Evolutionary conservation across 768 basidiomycete species (phyloP).

Genomic region (Fistulinella prunicolor): DNA sequence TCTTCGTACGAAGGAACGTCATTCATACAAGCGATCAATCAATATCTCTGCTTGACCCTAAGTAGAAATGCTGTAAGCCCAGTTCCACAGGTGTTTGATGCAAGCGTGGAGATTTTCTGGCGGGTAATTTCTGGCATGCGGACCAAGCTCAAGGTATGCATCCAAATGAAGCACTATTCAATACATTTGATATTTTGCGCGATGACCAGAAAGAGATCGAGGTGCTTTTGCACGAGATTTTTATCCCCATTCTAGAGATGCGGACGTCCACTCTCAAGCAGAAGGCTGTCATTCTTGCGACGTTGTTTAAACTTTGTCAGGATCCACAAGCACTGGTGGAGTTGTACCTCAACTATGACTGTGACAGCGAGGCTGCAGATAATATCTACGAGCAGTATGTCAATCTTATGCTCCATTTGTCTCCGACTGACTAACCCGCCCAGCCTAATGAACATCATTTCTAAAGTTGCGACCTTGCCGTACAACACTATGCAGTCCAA

Average conservation of each 20-base stretch:
- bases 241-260: constrained; percentile 98
- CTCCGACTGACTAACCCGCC: constrained; percentile 4
- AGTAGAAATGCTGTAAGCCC: constrained; percentile 95
- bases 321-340: constrained; percentile 98
- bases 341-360: constrained; percentile 98
- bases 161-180: neutral
- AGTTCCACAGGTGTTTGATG: constrained; percentile 95
- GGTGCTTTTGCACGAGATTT: constrained; percentile 97
- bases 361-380: constrained; percentile 89
- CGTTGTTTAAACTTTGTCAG: constrained; percentile 84
- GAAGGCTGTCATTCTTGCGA: constrained; percentile 87
- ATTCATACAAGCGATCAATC: constrained; percentile 92
- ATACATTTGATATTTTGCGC: constrained; percentile 7
- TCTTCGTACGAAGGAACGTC: constrained; percentile 84
- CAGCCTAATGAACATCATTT: constrained; percentile 93
- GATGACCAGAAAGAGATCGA: constrained; percentile 91
- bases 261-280: constrained; percentile 93
- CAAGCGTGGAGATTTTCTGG: constrained; percentile 99
- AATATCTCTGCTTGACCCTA: constrained; percentile 89
- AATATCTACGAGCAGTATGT: constrained; percentile 95
- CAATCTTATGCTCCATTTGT: neutral
- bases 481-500: constrained; percentile 48
- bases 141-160: constrained; percentile 84
- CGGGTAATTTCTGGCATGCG: constrained; percentile 91
- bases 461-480: constrained; percentile 76